Percentiles rank a stretch among this genome's conserved stretches.
Evolutionary conservation across 2,329 filamentous ascomycete genomes (phyloP).

Genomic region (Capronia epimyces): DNA sequence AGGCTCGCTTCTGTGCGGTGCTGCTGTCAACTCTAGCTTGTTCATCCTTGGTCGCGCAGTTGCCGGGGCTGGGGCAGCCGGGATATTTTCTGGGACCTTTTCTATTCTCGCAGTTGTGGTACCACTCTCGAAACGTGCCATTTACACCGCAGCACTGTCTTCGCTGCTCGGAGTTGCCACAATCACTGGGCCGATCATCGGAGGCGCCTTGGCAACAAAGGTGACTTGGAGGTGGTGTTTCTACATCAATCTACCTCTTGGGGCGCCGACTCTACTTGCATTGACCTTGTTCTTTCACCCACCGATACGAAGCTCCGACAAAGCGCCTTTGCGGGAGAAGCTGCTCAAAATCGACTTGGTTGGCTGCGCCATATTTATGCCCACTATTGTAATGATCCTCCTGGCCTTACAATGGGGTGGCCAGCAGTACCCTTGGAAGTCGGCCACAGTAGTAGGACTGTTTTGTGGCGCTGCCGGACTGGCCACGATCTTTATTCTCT

Average conservation of each 20-base stretch:
- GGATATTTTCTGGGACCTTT: constrained; percentile 40
- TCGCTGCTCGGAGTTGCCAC: constrained; percentile 36
- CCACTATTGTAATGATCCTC: constrained; percentile 28
- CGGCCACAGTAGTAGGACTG: constrained; percentile 29
- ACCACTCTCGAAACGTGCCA: constrained; percentile 34
- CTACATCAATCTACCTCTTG: constrained; percentile 43
- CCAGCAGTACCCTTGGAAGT: constrained; percentile 23
- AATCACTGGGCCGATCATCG: constrained; percentile 41
- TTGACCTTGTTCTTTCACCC: constrained; percentile 34
- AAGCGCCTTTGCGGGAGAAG: constrained; percentile 7
- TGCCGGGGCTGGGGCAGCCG: constrained; percentile 33
- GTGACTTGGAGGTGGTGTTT: constrained; percentile 36
- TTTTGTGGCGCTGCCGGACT: constrained; percentile 28
- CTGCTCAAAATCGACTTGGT: constrained; percentile 27
- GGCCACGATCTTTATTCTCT: constrained; percentile 32
- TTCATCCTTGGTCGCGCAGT: constrained; percentile 36
- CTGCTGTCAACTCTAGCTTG: constrained; percentile 30
- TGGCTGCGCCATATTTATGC: constrained; percentile 28
- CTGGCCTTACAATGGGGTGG: constrained; percentile 31
- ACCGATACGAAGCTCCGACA: constrained; percentile 30
- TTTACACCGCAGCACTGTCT: constrained; percentile 33
- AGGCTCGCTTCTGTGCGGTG: constrained; percentile 32
- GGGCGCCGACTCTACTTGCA: constrained; percentile 36
- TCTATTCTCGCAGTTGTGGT: constrained; percentile 35
- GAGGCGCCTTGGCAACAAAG: constrained; percentile 38